phyloP scores from a whole-genome alignment of 805 yeast genomes.

The Barnettozyma pratensis region DNA sequence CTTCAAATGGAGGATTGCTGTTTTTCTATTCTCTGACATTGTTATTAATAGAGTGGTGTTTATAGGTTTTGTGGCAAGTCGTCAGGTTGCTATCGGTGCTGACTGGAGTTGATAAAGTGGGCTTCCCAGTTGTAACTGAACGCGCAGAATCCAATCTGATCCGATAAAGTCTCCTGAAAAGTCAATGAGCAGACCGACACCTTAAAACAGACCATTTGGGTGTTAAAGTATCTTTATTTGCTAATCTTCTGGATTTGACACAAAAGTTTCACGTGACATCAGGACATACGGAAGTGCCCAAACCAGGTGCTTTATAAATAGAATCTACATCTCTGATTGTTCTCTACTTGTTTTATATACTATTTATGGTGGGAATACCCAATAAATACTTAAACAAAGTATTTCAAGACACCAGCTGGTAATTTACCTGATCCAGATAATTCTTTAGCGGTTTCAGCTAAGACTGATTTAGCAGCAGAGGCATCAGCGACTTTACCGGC shows the following conservation, averaged over 20 bases:
- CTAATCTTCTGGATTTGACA: not conserved
- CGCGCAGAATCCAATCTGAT: too few relatives aligned
- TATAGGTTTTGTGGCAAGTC: not conserved
- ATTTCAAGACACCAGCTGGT: slow-evolving; percentile 47
- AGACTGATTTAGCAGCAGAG: slow-evolving; percentile 51
- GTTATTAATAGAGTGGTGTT: too few relatives aligned
- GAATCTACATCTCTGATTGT: too few relatives aligned
- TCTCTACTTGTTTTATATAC: not conserved
- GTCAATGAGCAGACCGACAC: not conserved
- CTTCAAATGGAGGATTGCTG: slow-evolving; percentile 20
- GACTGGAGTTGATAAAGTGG: not conserved
- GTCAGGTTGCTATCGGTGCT: not conserved
- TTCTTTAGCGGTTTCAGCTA: slow-evolving; percentile 50
- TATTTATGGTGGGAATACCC: not conserved
- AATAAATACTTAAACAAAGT: slow-evolving; percentile 32
- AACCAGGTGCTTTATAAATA: too few relatives aligned
- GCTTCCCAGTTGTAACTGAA: not conserved
- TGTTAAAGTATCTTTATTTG: not conserved
- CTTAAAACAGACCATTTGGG: not conserved
- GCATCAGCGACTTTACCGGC: slow-evolving; percentile 62
- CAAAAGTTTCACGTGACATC: not conserved
- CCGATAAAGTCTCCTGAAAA: not conserved
- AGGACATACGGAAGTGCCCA: too few relatives aligned
- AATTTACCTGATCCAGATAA: slow-evolving; percentile 50
- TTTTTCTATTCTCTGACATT: slow-evolving; percentile 5